phyloP scores from a whole-genome alignment of 352 stramenopile genomes.

The Phytophthora nicotianae region DNA sequence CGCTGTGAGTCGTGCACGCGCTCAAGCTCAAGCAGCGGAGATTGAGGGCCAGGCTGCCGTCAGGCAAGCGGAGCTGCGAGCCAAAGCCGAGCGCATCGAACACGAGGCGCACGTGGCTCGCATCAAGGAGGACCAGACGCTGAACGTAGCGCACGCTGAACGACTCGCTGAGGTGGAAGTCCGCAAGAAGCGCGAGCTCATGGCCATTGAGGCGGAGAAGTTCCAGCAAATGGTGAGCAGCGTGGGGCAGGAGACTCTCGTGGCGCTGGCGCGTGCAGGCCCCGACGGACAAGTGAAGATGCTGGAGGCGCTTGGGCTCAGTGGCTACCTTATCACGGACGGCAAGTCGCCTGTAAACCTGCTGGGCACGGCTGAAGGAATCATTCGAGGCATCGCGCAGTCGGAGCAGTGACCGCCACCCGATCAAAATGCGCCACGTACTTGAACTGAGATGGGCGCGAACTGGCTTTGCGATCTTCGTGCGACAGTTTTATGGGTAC shows the following conservation, averaged over 20 bases:
- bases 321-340: conserved; percentile 86
- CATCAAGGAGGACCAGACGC: conserved; percentile 65
- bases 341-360: conserved; percentile 84
- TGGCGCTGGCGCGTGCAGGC: conserved; percentile 70
- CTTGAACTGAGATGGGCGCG: conserved; percentile 24
- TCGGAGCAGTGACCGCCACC: conserved; percentile 23
- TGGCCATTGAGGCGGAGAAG: conserved; percentile 78
- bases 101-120: conserved; percentile 64
- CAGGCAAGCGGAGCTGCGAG: conserved; percentile 67
- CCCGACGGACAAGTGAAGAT: conserved; percentile 83
- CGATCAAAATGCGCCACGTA: conserved; percentile 24
- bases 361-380: conserved; percentile 69
- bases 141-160: conserved; percentile 60
- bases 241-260: conserved; percentile 77
- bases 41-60: conserved; percentile 77
- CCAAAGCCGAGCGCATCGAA: conserved; percentile 70
- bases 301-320: conserved; percentile 74
- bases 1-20: conserved; percentile 66
- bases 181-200: conserved; percentile 79
- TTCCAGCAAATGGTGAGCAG: conserved; percentile 84
- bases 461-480: conserved; percentile 23
- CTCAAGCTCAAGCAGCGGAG: conserved; percentile 65
- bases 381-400: conserved; percentile 76
- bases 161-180: conserved; percentile 73
- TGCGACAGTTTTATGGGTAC: conserved; percentile 10